phyloP scores from a whole-genome alignment of 495 filamentous ascomycete species.

The Neurospora sp. region DNA sequence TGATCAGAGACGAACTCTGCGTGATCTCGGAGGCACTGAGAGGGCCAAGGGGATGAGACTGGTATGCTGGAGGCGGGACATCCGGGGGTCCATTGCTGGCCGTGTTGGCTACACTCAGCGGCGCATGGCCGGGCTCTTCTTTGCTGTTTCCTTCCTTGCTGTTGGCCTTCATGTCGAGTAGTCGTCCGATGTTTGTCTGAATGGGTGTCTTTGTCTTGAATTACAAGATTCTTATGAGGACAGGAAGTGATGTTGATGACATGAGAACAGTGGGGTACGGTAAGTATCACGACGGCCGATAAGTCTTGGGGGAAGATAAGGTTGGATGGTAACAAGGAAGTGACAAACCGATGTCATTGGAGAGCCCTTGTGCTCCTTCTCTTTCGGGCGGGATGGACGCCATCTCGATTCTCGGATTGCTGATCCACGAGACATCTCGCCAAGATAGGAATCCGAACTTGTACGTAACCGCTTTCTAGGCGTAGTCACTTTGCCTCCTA shows the following conservation, averaged over 20 bases:
- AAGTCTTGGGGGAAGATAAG: neutral
- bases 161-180: neutral
- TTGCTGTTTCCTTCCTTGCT: neutral
- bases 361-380: neutral
- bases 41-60: conserved; percentile 50
- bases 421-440: neutral
- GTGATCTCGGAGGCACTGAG: conserved; percentile 48
- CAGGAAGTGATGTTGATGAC: neutral
- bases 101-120: neutral
- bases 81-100: neutral
- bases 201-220: neutral
- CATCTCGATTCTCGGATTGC: neutral
- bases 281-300: neutral
- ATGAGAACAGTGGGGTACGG: neutral
- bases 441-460: neutral
- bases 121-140: neutral
- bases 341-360: neutral
- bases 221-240: neutral
- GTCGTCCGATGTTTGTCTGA: neutral
- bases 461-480: neutral
- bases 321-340: neutral
- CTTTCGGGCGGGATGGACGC: neutral
- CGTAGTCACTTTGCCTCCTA: neutral
- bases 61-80: neutral
- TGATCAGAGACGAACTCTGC: conserved; percentile 30